Percentiles rank a stretch among this genome's conserved stretches.
Conservation (phyloP, 768 basidiomycete species). For the Russula sp. region DNA sequence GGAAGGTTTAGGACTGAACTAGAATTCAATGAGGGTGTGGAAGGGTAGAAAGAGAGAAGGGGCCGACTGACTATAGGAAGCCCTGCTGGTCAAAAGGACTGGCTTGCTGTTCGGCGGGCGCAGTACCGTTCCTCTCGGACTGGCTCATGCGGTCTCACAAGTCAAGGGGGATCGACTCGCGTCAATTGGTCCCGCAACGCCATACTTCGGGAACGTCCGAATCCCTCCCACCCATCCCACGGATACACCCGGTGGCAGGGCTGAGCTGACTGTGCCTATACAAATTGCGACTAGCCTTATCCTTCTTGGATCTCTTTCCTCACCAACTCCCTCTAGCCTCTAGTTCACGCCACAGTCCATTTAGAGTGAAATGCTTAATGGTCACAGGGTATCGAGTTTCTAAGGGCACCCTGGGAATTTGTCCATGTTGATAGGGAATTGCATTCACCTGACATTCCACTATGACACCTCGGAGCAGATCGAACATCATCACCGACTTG, state of each 20-base stretch:
- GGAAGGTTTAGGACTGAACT: slow-evolving; percentile 69
- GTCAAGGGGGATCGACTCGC: background rate
- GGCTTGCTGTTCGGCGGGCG: background rate
- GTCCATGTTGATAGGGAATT: background rate
- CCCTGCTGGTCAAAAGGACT: slow-evolving; percentile 14
- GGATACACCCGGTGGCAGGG: too few species aligned
- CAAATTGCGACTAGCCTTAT: background rate
- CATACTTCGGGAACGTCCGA: slow-evolving; percentile 10
- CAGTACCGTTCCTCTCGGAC: slow-evolving; percentile 9
- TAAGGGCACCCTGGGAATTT: background rate
- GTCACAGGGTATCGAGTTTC: background rate
- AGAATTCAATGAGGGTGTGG: background rate
- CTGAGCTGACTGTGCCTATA: background rate
- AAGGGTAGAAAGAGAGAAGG: background rate
- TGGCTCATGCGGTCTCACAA: slow-evolving; percentile 11
- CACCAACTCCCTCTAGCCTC: too few species aligned
- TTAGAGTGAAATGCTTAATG: background rate
- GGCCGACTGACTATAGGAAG: slow-evolving; percentile 21
- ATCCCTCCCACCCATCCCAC: background rate
- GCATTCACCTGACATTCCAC: background rate
- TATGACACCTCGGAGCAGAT: background rate
- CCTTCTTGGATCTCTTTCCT: background rate
- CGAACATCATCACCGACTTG: background rate
- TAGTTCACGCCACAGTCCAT: background rate
- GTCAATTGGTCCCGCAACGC: background rate